A percentile compares a stretch with the other conserved stretches of the same genome.
phyloP scores from a whole-genome alignment of 73 alveolate genomes.

The Stentor roeselii region DNA sequence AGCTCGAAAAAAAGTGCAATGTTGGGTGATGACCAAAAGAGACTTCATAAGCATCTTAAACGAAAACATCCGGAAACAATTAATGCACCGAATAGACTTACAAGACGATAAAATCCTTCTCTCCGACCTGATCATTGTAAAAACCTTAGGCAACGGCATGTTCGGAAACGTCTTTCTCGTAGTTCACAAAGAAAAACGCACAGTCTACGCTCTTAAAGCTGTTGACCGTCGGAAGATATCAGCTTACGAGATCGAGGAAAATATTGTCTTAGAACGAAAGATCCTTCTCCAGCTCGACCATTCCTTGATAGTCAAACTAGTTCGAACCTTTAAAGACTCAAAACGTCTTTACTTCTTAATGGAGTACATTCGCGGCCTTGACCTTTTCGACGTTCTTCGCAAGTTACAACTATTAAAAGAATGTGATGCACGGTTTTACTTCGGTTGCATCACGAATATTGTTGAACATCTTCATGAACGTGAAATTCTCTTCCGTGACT shows the following conservation, averaged over 20 bases:
- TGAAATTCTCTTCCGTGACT: constrained; percentile 19
- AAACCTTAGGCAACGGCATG: constrained; percentile 51
- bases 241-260: constrained; percentile 10
- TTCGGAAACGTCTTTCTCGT: constrained; percentile 35
- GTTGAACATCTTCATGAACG: constrained; percentile 30
- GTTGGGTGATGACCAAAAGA: constrained; percentile 35
- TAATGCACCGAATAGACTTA: constrained; percentile 36
- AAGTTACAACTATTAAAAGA: neutral
- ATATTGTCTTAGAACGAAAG: neutral
- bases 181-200: neutral
- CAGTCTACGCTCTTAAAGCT: constrained; percentile 20
- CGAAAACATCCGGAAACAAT: constrained; percentile 34
- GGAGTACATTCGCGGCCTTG: neutral
- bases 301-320: constrained; percentile 1
- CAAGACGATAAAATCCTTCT: constrained; percentile 44
- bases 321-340: constrained; percentile 17
- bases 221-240: neutral
- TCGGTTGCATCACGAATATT: neutral
- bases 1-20: constrained; percentile 43
- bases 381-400: neutral
- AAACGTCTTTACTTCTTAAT: constrained; percentile 14
- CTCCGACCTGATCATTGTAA: constrained; percentile 38
- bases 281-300: constrained; percentile 18
- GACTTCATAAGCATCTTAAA: constrained; percentile 34
- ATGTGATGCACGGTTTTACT: constrained; percentile 10